A percentile compares a stretch with the other conserved stretches of the same genome.
Evolutionary conservation across 1,284 basidiomycete genomes (phyloP).

Genomic region (Naganishia sp.): DNA sequence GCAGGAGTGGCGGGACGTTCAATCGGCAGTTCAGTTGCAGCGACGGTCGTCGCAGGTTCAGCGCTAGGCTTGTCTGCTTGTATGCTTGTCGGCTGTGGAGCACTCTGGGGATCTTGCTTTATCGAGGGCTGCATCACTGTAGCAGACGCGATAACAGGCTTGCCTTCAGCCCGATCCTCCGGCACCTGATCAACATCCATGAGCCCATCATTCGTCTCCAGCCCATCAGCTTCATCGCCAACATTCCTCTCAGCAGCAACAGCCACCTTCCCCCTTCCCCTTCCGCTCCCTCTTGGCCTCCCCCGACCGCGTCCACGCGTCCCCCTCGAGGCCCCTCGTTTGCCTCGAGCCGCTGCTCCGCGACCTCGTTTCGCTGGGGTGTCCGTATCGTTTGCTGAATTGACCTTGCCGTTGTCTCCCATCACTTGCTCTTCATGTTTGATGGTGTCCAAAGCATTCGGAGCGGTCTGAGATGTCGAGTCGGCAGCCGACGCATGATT

Average conservation of each 20-base stretch:
- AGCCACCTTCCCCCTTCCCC: background rate
- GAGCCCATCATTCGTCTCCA: background rate
- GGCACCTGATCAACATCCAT: background rate
- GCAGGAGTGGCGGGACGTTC: background rate
- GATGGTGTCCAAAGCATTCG: background rate
- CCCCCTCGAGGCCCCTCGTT: slow-evolving; percentile 5
- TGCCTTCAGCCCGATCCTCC: background rate
- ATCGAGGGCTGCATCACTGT: no score
- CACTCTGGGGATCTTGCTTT: background rate
- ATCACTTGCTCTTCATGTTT: no score
- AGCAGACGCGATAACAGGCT: no score
- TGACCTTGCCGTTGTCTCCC: background rate
- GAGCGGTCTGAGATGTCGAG: background rate
- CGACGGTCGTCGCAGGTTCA: no score
- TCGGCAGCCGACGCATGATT: background rate
- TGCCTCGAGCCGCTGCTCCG: slow-evolving; percentile 3
- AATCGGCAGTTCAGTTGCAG: background rate
- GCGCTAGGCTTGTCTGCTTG: no score
- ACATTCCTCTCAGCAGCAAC: background rate
- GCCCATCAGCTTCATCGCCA: background rate
- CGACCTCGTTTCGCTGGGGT: slow-evolving; percentile 10
- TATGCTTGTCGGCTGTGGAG: background rate
- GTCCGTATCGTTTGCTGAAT: background rate
- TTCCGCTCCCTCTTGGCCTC: background rate
- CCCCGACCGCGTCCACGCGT: background rate